phyloP scores from a whole-genome alignment of 495 filamentous ascomycete genomes.

The Tuber magnatum region DNA sequence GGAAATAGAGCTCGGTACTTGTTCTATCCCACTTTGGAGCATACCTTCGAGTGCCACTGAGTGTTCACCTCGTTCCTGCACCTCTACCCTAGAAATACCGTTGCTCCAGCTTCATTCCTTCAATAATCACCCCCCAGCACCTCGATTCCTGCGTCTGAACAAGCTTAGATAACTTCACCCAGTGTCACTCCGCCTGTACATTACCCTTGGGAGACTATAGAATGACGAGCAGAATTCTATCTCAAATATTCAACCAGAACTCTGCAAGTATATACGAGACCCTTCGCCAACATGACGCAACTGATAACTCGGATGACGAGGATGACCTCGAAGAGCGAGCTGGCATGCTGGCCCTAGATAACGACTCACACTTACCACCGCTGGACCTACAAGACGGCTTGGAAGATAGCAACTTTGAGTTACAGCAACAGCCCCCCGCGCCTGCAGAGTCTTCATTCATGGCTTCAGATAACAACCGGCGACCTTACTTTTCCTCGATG shows the following conservation, averaged over 20 bases:
- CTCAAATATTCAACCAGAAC: slow-evolving; percentile 39
- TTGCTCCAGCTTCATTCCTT: not conserved
- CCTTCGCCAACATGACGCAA: slow-evolving; percentile 35
- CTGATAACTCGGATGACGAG: slow-evolving; percentile 34
- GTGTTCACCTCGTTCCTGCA: not conserved
- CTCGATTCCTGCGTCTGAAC: not conserved
- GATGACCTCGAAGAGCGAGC: slow-evolving; percentile 60
- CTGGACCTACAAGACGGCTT: slow-evolving; percentile 63
- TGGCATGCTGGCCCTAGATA: slow-evolving; percentile 46
- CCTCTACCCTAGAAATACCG: not conserved
- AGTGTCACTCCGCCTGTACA: not conserved
- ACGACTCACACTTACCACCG: slow-evolving; percentile 44
- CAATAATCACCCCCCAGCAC: not conserved
- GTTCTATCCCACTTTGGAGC: not conserved
- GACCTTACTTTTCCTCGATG: slow-evolving; percentile 31
- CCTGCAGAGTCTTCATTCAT: slow-evolving; percentile 32
- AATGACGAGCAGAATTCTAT: slow-evolving; percentile 39
- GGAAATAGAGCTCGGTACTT: not conserved
- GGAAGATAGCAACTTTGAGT: slow-evolving; percentile 47
- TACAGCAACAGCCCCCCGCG: slow-evolving; percentile 31
- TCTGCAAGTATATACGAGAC: slow-evolving; percentile 39
- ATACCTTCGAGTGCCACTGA: not conserved
- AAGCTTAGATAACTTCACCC: not conserved
- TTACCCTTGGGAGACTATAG: not conserved
- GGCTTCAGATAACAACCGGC: slow-evolving; percentile 22